phyloP scores from a whole-genome alignment of 148 eudicot species.

The Chenopodium album region DNA sequence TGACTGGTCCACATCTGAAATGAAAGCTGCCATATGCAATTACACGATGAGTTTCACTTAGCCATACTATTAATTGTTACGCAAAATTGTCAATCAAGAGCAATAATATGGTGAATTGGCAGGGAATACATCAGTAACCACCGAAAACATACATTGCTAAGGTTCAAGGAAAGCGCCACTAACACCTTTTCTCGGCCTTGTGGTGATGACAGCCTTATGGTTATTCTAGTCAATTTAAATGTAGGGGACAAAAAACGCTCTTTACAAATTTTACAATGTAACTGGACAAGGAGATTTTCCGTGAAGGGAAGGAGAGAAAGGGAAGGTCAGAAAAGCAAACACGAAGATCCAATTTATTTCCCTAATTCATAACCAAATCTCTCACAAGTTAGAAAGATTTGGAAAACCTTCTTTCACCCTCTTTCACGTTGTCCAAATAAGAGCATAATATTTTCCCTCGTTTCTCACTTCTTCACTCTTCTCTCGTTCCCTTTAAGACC shows the following conservation, averaged over 20 bases:
- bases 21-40: slow-evolving; percentile 63
- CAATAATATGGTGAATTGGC: not conserved
- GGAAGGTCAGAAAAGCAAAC: not conserved
- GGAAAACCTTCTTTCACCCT: not conserved
- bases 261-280: not conserved
- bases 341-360: not conserved
- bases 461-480: no score
- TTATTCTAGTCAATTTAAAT: not conserved
- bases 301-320: not conserved
- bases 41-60: not conserved
- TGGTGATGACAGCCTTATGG: not conserved
- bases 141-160: not conserved
- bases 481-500: no score
- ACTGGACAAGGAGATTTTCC: not conserved
- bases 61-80: not conserved
- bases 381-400: not conserved
- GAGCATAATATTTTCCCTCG: no score
- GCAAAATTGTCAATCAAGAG: not conserved
- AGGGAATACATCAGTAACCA: not conserved
- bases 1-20: slow-evolving; percentile 99
- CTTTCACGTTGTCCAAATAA: no score
- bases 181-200: not conserved
- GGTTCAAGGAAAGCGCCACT: not conserved
- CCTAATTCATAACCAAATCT: not conserved
- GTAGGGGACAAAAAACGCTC: not conserved